Evolutionary conservation across 1,139 yeast species (phyloP).

Genomic region (Scheffersomyces titani): DNA sequence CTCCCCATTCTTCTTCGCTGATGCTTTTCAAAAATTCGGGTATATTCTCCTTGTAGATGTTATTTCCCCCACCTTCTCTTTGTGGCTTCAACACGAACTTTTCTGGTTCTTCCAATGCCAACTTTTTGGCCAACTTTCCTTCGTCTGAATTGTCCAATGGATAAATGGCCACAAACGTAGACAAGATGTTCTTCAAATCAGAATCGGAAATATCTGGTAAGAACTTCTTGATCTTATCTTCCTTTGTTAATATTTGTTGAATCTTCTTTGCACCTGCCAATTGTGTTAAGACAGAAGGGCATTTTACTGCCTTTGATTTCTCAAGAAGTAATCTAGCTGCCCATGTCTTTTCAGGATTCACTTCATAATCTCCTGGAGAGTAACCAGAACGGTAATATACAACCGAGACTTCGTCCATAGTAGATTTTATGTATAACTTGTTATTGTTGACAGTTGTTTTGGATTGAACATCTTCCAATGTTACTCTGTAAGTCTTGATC

Average conservation of each 20-base stretch:
- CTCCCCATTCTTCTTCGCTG: conserved; percentile 80
- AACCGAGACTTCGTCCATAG: conserved; percentile 75
- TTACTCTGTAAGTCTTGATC: conserved; percentile 62
- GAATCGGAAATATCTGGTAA: conserved; percentile 31
- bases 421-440: conserved; percentile 51
- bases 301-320: conserved; percentile 77
- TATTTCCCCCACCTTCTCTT: conserved; percentile 96
- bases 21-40: conserved; percentile 65
- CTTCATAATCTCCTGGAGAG: conserved; percentile 71
- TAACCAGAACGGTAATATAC: conserved; percentile 92
- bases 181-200: conserved; percentile 33
- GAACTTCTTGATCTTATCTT: conserved; percentile 47
- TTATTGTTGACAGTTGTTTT: conserved; percentile 39
- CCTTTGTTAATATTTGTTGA: conserved; percentile 79
- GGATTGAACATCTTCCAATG: conserved; percentile 59
- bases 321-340: conserved; percentile 72
- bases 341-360: conserved; percentile 64
- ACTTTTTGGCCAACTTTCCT: conserved; percentile 63
- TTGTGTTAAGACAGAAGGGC: conserved; percentile 88
- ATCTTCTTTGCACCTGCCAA: conserved; percentile 90
- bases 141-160: conserved; percentile 75
- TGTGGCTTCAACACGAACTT: conserved; percentile 90
- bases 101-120: conserved; percentile 70
- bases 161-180: conserved; percentile 82
- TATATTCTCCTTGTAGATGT: conserved; percentile 81